A percentile compares a stretch with the other conserved stretches of the same genome.
These are phyloP conservation scores for Alternaria conjuncta DNA, from an alignment of 2,329 filamentous ascomycete genomes.

Conservation along the genomic window DNA sequence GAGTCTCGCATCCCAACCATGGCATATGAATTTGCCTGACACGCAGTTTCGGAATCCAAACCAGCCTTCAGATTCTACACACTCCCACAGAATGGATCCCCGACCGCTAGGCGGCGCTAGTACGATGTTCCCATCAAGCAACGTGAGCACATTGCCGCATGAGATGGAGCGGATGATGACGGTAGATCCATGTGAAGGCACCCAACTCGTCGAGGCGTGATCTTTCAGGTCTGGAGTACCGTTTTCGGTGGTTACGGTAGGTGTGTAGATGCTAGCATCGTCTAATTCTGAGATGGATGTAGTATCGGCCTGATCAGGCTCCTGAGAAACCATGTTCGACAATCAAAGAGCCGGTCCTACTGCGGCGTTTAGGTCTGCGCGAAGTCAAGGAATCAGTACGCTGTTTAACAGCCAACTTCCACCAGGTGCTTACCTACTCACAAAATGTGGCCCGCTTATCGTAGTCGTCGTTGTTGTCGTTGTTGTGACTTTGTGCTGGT, in stretches of 20 bases:
- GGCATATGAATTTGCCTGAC: constrained; percentile 11
- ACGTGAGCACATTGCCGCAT: constrained; percentile 8
- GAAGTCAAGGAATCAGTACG: background rate
- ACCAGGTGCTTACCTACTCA: background rate
- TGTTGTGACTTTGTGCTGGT: too few relatives aligned
- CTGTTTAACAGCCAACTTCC: background rate
- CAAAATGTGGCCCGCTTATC: background rate
- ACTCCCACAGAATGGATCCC: constrained; percentile 11
- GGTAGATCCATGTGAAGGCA: constrained; percentile 8
- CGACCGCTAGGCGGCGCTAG: constrained; percentile 4
- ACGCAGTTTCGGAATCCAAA: constrained; percentile 9
- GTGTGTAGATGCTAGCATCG: constrained; percentile 2
- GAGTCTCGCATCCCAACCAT: constrained; percentile 4
- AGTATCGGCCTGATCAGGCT: background rate
- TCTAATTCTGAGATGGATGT: constrained; percentile 5
- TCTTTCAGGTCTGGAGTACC: background rate
- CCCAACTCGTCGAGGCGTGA: background rate
- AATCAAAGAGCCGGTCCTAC: background rate
- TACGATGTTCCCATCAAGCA: constrained; percentile 12
- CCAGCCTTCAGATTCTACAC: constrained; percentile 19
- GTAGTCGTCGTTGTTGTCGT: background rate
- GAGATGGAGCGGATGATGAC: constrained; percentile 14
- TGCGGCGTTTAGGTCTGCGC: background rate
- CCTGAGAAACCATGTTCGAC: background rate
- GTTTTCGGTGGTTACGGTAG: background rate